These are phyloP conservation scores for Trichoderma cornu-damae DNA, from an alignment of 2,329 filamentous ascomycete species.

Conservation along the genomic window DNA sequence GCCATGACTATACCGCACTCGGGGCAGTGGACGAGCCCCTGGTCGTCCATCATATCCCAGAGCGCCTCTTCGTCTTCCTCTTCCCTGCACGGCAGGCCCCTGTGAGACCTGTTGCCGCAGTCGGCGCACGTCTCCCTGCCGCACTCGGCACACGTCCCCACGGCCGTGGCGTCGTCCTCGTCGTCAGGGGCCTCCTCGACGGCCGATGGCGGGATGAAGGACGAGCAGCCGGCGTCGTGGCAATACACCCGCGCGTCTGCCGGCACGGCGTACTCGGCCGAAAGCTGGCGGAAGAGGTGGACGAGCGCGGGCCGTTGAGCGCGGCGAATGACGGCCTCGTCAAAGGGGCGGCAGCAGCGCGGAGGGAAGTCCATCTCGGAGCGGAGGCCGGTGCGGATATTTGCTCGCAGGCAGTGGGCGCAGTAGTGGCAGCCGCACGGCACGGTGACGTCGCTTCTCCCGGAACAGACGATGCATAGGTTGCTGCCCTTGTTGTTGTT, in stretches of 20 bases:
- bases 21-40: slow-evolving; percentile 24
- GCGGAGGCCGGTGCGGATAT: slow-evolving; percentile 22
- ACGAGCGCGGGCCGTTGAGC: slow-evolving; percentile 21
- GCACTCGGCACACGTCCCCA: slow-evolving; percentile 20
- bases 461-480: slow-evolving; percentile 22
- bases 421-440: slow-evolving; percentile 25
- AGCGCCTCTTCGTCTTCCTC: slow-evolving; percentile 21
- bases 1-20: slow-evolving; percentile 23
- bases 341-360: slow-evolving; percentile 22
- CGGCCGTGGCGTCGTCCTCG: not conserved
- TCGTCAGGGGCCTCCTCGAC: not conserved
- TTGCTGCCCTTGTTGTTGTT: no score
- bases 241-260: slow-evolving; percentile 23
- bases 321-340: slow-evolving; percentile 18
- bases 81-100: slow-evolving; percentile 4
- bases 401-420: slow-evolving; percentile 21
- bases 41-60: slow-evolving; percentile 26
- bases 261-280: not conserved
- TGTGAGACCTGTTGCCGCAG: slow-evolving; percentile 19
- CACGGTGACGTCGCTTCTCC: slow-evolving; percentile 2
- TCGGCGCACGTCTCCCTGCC: slow-evolving; percentile 18
- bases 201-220: slow-evolving; percentile 21
- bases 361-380: slow-evolving; percentile 25
- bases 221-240: slow-evolving; percentile 21
- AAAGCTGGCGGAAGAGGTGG: slow-evolving; percentile 23